These are phyloP conservation scores for Inga laurina DNA, from an alignment of 306 rosid genomes.

Conservation along the genomic window DNA sequence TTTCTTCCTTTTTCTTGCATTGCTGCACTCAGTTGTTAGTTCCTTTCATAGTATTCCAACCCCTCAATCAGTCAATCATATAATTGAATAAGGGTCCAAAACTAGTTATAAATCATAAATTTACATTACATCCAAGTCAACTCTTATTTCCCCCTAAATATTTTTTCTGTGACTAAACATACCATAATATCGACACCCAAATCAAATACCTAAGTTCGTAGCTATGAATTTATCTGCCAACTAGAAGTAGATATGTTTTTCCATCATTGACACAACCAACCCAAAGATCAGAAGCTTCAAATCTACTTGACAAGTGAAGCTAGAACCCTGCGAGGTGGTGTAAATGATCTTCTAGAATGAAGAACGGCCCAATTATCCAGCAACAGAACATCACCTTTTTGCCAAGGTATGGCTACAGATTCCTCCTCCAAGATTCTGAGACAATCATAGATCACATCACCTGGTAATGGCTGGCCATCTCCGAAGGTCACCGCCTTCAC, in stretches of 20 bases:
- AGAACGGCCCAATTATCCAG: constrained; percentile 86
- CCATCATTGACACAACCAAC: neutral
- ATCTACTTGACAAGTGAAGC: constrained; percentile 15
- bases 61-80: neutral
- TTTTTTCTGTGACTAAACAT: neutral
- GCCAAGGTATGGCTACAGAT: constrained; percentile 46
- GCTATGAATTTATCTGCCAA: neutral
- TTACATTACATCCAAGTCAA: neutral
- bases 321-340: constrained; percentile 53
- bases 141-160: neutral
- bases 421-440: constrained; percentile 60
- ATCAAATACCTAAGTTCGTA: neutral
- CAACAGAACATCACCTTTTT: constrained; percentile 71
- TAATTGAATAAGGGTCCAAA: neutral
- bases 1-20: neutral
- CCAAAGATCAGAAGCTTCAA: neutral
- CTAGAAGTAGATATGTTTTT: neutral
- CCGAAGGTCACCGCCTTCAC: constrained; percentile 86
- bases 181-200: neutral
- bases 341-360: constrained; percentile 70
- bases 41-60: neutral
- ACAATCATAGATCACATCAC: constrained; percentile 63
- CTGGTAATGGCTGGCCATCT: constrained; percentile 71
- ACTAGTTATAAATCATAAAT: neutral
- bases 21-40: neutral